These are phyloP conservation scores for Chrysosporium keratinophilum DNA, from an alignment of 2,329 filamentous ascomycete species.

Conservation along the genomic window DNA sequence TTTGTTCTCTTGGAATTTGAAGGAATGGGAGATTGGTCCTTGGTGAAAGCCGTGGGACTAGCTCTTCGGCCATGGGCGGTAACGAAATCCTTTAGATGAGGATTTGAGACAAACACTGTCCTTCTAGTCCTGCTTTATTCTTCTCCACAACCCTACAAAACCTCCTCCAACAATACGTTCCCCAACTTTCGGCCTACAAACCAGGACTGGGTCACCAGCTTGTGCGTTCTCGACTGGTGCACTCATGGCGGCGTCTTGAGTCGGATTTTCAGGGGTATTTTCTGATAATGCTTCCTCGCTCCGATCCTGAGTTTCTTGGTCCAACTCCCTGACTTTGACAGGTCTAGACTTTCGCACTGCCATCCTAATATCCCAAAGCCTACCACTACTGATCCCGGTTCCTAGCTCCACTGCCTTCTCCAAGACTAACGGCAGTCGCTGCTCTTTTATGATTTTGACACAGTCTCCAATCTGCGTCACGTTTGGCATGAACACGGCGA, in stretches of 20 bases:
- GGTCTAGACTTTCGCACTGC: conserved; percentile 26
- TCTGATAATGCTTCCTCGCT: conserved; percentile 19
- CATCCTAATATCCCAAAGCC: conserved; percentile 39
- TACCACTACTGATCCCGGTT: conserved; percentile 37
- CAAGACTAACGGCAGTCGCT: conserved; percentile 44
- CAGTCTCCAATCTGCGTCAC: conserved; percentile 67
- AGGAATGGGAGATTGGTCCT: too few species aligned
- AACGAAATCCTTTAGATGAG: background rate
- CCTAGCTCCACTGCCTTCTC: conserved; percentile 40
- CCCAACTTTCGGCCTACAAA: conserved; percentile 46
- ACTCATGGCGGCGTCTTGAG: background rate
- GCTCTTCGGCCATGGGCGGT: too few species aligned
- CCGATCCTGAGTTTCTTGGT: conserved; percentile 25
- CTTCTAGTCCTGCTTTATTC: conserved; percentile 24
- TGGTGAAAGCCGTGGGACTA: too few species aligned
- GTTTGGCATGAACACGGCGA: conserved; percentile 65
- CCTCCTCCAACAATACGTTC: conserved; percentile 40
- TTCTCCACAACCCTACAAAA: conserved; percentile 43
- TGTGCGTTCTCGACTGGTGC: conserved; percentile 4
- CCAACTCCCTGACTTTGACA: background rate
- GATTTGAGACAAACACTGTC: background rate
- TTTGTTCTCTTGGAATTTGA: too few species aligned
- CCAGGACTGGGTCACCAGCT: conserved; percentile 22
- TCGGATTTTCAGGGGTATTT: conserved; percentile 4
- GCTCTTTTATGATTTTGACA: conserved; percentile 44